Base-by-base conservation (phyloP, 495 filamentous ascomycete species). In the Aspergillus nanangensis region DNA sequence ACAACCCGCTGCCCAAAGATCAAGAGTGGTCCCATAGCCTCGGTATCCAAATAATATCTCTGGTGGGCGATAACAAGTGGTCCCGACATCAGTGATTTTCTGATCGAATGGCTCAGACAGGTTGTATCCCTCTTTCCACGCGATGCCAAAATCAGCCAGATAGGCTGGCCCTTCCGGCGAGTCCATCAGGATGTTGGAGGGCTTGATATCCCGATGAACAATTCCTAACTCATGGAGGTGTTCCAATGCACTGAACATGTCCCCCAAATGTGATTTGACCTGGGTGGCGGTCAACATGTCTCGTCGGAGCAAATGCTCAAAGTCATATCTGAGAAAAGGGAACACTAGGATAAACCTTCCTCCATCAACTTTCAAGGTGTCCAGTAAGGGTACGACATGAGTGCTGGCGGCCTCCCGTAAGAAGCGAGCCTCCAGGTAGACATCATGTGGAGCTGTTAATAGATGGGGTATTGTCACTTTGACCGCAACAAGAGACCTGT, bases 181-280 rank as follows among this genome's bases (percentile, higher is more conserved):
- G 31, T 77, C 63, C 48, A 97, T 75, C 29, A 97, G 70, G 39
- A 98, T 78, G 52, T 95, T 94, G 2, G 88, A 85, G 5, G 93
- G 91, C 60, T 98, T 98, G 58, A 98, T 74, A 57, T 98, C 93
- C 22, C 93, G 82, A 63, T 98, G 93, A 52, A 97, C 84, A 41
- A 98, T 88, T 7, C 78, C 81, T 11, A 79, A 63, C 8, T 61
- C 48, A 65, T 98, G 94, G 20, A 94, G 60, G 56, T 87, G 78
- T 4, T 63, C 62, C 8, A 98, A 77, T 5, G 82, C 94, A 13
- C 63, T 62, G 65, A 96, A 90, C 47, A 95, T 53, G 53, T 87
- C 80, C 8, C 56, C 62, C 50, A 94, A 77, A 52, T 76, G 68
- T 8, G 62, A 63, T 32, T 59, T 70, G 14, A 69, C 70, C 38